These are phyloP conservation scores for Lojkania enalia DNA, from an alignment of 2,329 filamentous ascomycete genomes.

Conservation along the genomic window DNA sequence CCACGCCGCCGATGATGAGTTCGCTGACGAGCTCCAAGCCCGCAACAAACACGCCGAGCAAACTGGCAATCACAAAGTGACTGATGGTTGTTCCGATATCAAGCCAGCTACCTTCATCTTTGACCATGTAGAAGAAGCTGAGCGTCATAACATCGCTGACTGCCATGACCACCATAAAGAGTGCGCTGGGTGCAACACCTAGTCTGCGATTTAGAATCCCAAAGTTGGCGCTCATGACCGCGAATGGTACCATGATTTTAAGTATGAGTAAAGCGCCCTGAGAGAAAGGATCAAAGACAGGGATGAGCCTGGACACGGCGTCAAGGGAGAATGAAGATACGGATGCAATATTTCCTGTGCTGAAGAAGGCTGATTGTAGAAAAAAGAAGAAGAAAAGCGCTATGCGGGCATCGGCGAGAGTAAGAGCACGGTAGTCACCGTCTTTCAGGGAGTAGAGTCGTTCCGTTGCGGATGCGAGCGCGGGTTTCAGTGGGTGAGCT, in stretches of 20 bases:
- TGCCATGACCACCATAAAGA: slow-evolving; percentile 89
- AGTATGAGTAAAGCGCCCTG: slow-evolving; percentile 85
- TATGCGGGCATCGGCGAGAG: slow-evolving; percentile 81
- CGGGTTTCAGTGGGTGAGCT: slow-evolving; percentile 38
- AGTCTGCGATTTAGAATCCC: slow-evolving; percentile 86
- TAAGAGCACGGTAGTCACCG: slow-evolving; percentile 66
- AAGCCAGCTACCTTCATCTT: slow-evolving; percentile 94
- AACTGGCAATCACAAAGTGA: slow-evolving; percentile 90
- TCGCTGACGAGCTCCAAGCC: slow-evolving; percentile 84
- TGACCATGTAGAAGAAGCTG: slow-evolving; percentile 97
- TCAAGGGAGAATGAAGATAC: slow-evolving; percentile 92
- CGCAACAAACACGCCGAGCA: slow-evolving; percentile 88
- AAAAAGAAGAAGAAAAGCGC: slow-evolving; percentile 95
- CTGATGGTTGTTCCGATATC: slow-evolving; percentile 97
- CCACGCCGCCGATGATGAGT: slow-evolving; percentile 77
- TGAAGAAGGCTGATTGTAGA: slow-evolving; percentile 94
- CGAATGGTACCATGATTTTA: slow-evolving; percentile 93
- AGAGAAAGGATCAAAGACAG: slow-evolving; percentile 90
- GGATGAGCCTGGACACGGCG: slow-evolving; percentile 82
- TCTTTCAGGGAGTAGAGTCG: slow-evolving; percentile 36
- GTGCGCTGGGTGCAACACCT: slow-evolving; percentile 79
- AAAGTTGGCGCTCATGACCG: slow-evolving; percentile 88
- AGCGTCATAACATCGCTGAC: slow-evolving; percentile 89
- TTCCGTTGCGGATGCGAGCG: slow-evolving; percentile 44
- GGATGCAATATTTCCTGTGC: slow-evolving; percentile 93